Evolutionary conservation across 139 green algal species (phyloP).

Genomic region (Mesostigma viride): DNA sequence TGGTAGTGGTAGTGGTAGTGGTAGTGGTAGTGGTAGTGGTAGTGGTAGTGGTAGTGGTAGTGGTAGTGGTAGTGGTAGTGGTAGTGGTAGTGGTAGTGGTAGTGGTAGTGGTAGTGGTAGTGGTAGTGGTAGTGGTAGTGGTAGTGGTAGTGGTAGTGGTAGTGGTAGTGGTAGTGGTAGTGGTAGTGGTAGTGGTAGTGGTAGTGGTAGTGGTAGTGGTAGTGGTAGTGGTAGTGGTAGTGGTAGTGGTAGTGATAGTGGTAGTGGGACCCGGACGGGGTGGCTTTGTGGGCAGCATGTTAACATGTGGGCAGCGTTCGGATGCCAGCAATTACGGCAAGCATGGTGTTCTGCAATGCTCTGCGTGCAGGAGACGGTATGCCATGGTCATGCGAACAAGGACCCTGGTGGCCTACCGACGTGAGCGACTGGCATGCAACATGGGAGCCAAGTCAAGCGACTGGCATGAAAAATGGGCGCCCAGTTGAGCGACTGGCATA

Average conservation of each 20-base stretch:
- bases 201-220: conserved; percentile 10
- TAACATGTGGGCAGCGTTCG: too few species aligned
- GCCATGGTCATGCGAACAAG: too few species aligned
- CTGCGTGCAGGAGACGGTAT: too few species aligned
- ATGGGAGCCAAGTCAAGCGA: too few species aligned
- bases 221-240: conserved; percentile 11
- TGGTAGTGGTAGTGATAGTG: conserved; percentile 11
- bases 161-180: conserved; percentile 12
- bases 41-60: conserved; percentile 11
- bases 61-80: conserved; percentile 11
- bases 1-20: conserved; percentile 13
- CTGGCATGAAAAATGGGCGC: too few species aligned
- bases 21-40: conserved; percentile 8
- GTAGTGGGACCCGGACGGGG: too few species aligned
- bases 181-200: conserved; percentile 9
- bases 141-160: conserved; percentile 12
- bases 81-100: conserved; percentile 12
- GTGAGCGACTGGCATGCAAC: too few species aligned
- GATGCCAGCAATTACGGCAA: too few species aligned
- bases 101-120: conserved; percentile 12
- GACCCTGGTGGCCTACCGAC: too few species aligned
- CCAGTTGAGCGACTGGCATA: too few species aligned
- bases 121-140: conserved; percentile 13
- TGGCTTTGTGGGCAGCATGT: too few species aligned
- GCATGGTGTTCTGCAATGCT: too few species aligned